phyloP scores from a whole-genome alignment of 352 stramenopile genomes.

The Blastocystis sp. region DNA sequence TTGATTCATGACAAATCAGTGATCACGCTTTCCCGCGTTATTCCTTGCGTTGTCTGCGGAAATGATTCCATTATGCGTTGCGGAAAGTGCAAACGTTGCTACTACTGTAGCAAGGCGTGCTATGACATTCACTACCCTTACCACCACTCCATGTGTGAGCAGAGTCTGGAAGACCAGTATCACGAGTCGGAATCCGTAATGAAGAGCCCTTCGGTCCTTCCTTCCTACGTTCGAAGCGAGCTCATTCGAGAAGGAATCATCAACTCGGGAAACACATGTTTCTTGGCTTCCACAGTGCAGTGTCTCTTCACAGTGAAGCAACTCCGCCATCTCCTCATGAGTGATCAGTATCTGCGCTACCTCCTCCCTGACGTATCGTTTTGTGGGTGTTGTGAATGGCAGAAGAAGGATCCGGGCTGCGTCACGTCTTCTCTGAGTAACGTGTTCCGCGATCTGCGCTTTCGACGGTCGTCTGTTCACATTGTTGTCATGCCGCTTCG shows the following conservation, averaged over 20 bases:
- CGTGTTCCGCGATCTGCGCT: background rate
- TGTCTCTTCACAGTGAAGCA: constrained; percentile 24
- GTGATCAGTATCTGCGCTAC: background rate
- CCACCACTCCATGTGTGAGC: background rate
- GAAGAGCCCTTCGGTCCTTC: background rate
- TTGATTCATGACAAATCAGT: background rate
- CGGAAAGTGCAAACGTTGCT: background rate
- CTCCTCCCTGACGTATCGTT: background rate
- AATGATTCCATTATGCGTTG: background rate
- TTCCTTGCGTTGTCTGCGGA: constrained; percentile 22
- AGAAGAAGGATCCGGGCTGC: background rate
- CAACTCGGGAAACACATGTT: constrained; percentile 38
- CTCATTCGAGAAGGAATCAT: background rate
- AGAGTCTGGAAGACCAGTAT: background rate
- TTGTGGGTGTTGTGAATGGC: background rate
- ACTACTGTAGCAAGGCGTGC: constrained; percentile 4
- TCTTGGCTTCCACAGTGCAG: background rate
- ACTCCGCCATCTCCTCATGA: background rate
- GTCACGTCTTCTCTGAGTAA: background rate
- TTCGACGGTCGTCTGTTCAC: background rate
- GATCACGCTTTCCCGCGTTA: background rate
- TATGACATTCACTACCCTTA: background rate
- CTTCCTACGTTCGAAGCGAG: background rate
- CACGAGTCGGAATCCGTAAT: background rate
- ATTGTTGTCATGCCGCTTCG: no score